Evolutionary conservation across 2,329 filamentous ascomycete genomes (phyloP), one percentile per base, ranked within the genome.

Genomic region (Aquanectria penicillioides): DNA sequence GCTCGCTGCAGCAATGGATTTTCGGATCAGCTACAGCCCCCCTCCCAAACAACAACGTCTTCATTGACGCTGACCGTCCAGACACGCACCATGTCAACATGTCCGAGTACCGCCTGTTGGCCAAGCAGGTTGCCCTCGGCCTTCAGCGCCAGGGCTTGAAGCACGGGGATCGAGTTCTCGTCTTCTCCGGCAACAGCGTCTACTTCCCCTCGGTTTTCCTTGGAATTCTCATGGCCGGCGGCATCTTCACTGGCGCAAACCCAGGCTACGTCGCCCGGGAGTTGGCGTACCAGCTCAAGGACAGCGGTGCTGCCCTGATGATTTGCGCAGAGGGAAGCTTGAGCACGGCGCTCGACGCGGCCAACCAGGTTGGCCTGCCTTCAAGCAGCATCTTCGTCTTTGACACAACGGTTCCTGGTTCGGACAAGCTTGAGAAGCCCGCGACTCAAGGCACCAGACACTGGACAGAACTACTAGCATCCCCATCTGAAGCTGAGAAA

Each of bases 171-270:
- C 85, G 90, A 6, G 86, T 94, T 1, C 78, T 94, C 25, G 77
- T 94, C 4, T 93, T 89, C 73, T 89, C 89, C 0, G 85, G 87
- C n/a, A 94, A 94, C 74, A 88, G 84, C 62, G 71, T 94, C 4
- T 92, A 89, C 75, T 92, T 89, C 69, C 89, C 91, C 0, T 80
- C 86, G 1, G 77, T 91, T 0, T 86, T 94, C 47, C 80, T 93
- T 70, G 91, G 91, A 10, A 81, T 90, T 6, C 78, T 93, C 29
- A 93, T 93, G 86, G 89, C 90, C 0, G 90, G 90, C 3, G 90
- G 90, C 1, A 78, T 94, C 46, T 94, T 94, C 75, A 90, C 88
- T 0, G 91, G 90, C 12, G 89, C 89, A 1, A 93, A 92, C 59
- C 90, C 90, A 0, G 80, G 80, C 2, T 92, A 70, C 26, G 88